A percentile compares a stretch with the other conserved stretches of the same genome.
Conservation (phyloP, 805 yeast genomes). For the Saturnispora dispora region DNA sequence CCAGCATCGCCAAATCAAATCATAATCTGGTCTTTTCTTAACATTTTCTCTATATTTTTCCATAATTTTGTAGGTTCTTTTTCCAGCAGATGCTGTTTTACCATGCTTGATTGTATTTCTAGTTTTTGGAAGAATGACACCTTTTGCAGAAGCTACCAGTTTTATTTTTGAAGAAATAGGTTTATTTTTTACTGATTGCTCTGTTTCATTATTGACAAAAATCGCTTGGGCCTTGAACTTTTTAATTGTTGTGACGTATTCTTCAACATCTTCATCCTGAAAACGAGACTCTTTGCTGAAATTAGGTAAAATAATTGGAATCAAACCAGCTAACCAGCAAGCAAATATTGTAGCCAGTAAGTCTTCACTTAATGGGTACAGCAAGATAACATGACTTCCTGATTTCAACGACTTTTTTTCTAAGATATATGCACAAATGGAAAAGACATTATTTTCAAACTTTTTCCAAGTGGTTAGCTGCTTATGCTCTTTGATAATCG, state of each 20-base stretch:
- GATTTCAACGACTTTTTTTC: conserved; percentile 54
- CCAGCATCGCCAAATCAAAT: conserved; percentile 55
- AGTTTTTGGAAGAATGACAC: conserved; percentile 37
- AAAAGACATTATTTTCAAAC: conserved; percentile 66
- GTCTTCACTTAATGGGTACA: conserved; percentile 85
- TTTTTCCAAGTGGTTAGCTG: conserved; percentile 55
- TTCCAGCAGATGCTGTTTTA: conserved; percentile 26
- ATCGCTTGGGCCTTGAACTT: conserved; percentile 66
- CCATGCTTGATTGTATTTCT: conserved; percentile 60
- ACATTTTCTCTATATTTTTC: conserved; percentile 21
- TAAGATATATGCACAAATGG: conserved; percentile 62
- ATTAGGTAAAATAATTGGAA: conserved; percentile 70
- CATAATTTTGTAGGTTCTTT: conserved; percentile 35
- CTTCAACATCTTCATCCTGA: conserved; percentile 63
- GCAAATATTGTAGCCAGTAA: conserved; percentile 77
- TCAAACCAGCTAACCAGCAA: conserved; percentile 70
- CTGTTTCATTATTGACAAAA: conserved; percentile 72
- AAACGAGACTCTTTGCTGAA: conserved; percentile 46
- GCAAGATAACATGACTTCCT: conserved; percentile 68
- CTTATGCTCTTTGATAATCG: conserved; percentile 39
- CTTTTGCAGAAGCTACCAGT: conserved; percentile 22
- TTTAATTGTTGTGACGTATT: conserved; percentile 53
- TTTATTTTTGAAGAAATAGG: conserved; percentile 53
- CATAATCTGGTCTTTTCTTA: conserved; percentile 29
- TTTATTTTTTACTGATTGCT: conserved; percentile 57